Evolutionary conservation across 1,284 basidiomycete genomes (phyloP).

Genomic region (Violaceomyces palustris): DNA sequence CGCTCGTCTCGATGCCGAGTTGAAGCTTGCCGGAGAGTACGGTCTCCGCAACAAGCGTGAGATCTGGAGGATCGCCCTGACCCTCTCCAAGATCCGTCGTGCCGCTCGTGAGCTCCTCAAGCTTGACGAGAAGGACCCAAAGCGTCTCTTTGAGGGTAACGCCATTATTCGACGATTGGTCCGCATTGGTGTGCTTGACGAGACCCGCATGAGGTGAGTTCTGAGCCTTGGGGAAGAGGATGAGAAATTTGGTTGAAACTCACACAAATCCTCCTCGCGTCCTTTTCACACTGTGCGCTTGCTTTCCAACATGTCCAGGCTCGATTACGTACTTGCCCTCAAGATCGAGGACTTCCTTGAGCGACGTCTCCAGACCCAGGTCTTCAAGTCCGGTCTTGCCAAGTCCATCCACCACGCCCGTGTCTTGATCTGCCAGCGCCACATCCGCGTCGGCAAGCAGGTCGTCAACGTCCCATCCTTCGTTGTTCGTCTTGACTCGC

Average conservation of each 20-base stretch:
- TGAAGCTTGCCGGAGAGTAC: conserved; percentile 99
- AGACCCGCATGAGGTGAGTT: conserved; percentile 90
- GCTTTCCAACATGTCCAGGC: no score
- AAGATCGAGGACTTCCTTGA: conserved; percentile 99
- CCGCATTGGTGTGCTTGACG: conserved; percentile 98
- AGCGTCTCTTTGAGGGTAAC: conserved; percentile 99
- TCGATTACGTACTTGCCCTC: conserved; percentile 92
- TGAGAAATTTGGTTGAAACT: no score
- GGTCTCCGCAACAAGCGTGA: conserved; percentile 99
- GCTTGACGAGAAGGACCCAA: conserved; percentile 99
- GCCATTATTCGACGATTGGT: conserved; percentile 98
- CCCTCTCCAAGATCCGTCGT: conserved; percentile 98
- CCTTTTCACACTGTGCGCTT: not conserved
- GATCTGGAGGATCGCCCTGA: conserved; percentile 97
- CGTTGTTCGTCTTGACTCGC: conserved; percentile 68
- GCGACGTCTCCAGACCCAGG: conserved; percentile 96
- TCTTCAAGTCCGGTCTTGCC: conserved; percentile 97
- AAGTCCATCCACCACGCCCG: conserved; percentile 99
- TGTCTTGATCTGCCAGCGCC: conserved; percentile 93
- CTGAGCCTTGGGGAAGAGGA: no score
- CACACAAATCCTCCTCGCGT: no score
- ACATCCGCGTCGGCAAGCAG: conserved; percentile 98
- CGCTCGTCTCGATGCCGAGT: conserved; percentile 96
- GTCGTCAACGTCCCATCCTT: conserved; percentile 99
- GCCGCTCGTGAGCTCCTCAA: conserved; percentile 99